Percentiles rank a stretch among this genome's conserved stretches.
These are phyloP conservation scores for Penicillium janthinellum DNA, from an alignment of 2,329 filamentous ascomycete genomes.

Conservation along the genomic window DNA sequence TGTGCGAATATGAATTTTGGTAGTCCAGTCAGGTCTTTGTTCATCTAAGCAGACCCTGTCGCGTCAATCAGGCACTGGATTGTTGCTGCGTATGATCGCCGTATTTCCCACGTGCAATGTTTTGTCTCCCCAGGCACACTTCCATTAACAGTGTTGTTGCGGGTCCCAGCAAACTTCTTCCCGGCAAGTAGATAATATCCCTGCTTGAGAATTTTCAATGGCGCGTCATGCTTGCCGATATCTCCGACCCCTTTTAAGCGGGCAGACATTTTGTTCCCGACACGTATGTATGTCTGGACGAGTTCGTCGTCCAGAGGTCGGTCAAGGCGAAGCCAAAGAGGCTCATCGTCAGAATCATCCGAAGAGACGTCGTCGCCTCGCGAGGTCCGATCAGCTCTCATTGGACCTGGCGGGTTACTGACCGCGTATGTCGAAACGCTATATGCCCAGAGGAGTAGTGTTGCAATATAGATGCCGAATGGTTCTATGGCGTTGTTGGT, in stretches of 20 bases:
- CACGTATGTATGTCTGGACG: conserved; percentile 3
- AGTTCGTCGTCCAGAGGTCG: conserved; percentile 6
- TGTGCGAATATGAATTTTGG: neutral
- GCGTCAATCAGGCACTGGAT: neutral
- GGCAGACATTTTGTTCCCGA: neutral
- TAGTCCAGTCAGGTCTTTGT: neutral
- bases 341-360: neutral
- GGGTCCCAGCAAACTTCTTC: neutral
- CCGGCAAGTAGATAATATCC: neutral
- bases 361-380: neutral
- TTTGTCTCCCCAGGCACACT: neutral
- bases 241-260: conserved; percentile 1
- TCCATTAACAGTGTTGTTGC: neutral
- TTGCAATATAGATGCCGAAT: neutral
- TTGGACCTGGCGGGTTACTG: neutral
- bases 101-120: neutral
- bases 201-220: neutral
- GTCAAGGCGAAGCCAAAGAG: neutral
- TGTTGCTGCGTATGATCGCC: neutral
- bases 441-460: conserved; percentile 3
- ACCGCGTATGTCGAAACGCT: neutral
- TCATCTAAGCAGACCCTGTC: neutral
- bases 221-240: neutral
- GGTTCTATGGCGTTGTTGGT: neutral
- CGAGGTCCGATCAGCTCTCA: neutral